Base-by-base conservation (phyloP, 73 alveolate genomes). In the Paramecium octaurelia region DNA sequence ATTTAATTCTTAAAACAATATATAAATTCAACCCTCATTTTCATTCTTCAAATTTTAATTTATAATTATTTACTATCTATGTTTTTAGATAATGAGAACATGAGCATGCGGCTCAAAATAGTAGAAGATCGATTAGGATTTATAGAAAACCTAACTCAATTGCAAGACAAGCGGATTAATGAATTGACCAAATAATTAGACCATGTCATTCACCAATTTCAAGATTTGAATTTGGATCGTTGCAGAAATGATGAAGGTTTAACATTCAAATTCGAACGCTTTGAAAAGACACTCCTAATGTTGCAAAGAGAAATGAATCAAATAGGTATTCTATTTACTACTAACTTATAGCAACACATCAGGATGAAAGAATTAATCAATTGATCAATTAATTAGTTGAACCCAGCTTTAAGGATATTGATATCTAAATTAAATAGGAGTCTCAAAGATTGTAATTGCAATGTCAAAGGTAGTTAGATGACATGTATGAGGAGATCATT, bases 361-460 rank as follows among this genome's bases (percentile, higher is more conserved):
- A 34, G 38, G 91, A 80, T 80, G 91, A 80, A 21, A 40, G 34
- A 44, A 80, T 80, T 64, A 80, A 80, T 46, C 23, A 80, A 80
- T 80, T 80, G 38, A 80, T 80, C 43, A 42, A 48, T 23, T 80
- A 80, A 46, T 35, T 80, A 18, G 91, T 80, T 44, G 91, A 80
- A 80, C 91, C 91, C 11, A 42, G 76, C 16, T 80, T 80, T 23
- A 80, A 80, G 54, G 91, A 80, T 46, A 48, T 80, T 2, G 91
- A 80, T 80, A 21, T n/a, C 3, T 23, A 42, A 80, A 80, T 80
- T 48, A 80, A 80, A 43, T 46, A 80, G 23, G 91, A 80, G 29
- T 44, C 91, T 1, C 3, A 80, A 40, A 44, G 57, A 23, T 18
- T 80, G 12, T 11, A 46, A 48, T 23, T 21, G 14, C 24, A 42